Percentiles rank a stretch among this genome's conserved stretches.
Conservation (phyloP, 2,329 filamentous ascomycete genomes). For the Ophiostoma angusticollis region DNA sequence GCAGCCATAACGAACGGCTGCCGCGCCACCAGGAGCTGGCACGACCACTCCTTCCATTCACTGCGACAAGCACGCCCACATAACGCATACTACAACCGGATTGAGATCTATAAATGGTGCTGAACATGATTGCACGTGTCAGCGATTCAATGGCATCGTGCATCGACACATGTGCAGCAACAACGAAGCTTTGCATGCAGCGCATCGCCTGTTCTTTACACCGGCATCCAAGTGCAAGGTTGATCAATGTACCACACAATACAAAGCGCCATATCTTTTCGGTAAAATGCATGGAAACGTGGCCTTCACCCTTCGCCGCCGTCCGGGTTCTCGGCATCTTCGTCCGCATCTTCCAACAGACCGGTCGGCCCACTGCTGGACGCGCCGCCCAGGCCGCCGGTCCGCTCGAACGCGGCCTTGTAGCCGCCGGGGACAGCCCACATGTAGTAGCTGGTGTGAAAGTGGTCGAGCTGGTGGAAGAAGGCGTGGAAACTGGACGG, state of each 20-base stretch:
- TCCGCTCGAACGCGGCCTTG: constrained; percentile 40
- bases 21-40: background rate
- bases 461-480: constrained; percentile 69
- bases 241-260: background rate
- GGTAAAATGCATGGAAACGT: background rate
- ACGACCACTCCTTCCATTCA: too few relatives aligned
- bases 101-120: too few relatives aligned
- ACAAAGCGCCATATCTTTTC: background rate
- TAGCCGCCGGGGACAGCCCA: constrained; percentile 62
- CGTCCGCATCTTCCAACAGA: constrained; percentile 35
- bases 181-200: too few relatives aligned
- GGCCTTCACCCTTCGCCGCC: constrained; percentile 12
- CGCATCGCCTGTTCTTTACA: too few relatives aligned
- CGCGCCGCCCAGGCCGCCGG: constrained; percentile 14
- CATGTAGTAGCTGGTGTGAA: constrained; percentile 57
- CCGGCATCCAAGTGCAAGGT: too few relatives aligned
- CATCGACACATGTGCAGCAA: too few relatives aligned
- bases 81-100: too few relatives aligned
- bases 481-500: constrained; percentile 57
- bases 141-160: too few relatives aligned
- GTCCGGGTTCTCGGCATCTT: constrained; percentile 30
- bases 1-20: background rate
- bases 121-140: too few relatives aligned
- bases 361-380: background rate
- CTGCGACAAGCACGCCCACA: too few relatives aligned